phyloP scores from a whole-genome alignment of 768 basidiomycete genomes.

The Leucocoprinus leucothites region DNA sequence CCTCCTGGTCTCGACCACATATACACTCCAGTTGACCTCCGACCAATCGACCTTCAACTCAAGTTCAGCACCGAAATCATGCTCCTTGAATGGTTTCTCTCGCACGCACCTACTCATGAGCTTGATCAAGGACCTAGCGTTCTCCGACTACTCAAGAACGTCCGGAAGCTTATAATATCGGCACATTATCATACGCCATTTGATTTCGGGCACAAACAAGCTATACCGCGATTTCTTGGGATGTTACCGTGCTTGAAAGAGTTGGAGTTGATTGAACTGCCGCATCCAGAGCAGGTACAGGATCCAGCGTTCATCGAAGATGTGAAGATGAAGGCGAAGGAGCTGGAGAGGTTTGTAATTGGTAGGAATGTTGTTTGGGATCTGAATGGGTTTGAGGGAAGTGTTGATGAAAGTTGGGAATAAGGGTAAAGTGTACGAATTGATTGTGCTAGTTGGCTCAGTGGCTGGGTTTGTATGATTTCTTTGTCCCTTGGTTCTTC shows the following conservation, averaged over 20 bases:
- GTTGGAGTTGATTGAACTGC: constrained; percentile 2
- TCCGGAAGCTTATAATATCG: background rate
- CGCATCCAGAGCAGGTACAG: background rate
- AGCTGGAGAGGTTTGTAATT: background rate
- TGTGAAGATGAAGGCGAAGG: background rate
- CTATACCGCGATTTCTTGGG: background rate
- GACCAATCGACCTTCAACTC: background rate
- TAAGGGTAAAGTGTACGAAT: too few relatives aligned
- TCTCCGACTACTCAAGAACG: background rate
- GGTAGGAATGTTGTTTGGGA: background rate
- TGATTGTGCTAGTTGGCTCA: too few relatives aligned
- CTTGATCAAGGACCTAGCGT: background rate
- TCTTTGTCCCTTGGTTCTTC: too few relatives aligned
- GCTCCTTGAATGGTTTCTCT: background rate
- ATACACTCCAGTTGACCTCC: too few relatives aligned
- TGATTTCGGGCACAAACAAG: background rate
- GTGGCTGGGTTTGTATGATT: too few relatives aligned
- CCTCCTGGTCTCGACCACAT: background rate
- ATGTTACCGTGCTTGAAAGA: background rate
- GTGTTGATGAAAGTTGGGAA: too few relatives aligned
- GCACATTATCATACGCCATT: background rate
- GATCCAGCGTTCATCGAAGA: background rate
- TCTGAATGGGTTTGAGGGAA: background rate
- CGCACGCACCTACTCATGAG: background rate
- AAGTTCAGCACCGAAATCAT: constrained; percentile 2